Evolutionary conservation across 2,329 filamentous ascomycete species (phyloP), one percentile per base, ranked within the genome.

Genomic region (Verticillium zaregamsianum): DNA sequence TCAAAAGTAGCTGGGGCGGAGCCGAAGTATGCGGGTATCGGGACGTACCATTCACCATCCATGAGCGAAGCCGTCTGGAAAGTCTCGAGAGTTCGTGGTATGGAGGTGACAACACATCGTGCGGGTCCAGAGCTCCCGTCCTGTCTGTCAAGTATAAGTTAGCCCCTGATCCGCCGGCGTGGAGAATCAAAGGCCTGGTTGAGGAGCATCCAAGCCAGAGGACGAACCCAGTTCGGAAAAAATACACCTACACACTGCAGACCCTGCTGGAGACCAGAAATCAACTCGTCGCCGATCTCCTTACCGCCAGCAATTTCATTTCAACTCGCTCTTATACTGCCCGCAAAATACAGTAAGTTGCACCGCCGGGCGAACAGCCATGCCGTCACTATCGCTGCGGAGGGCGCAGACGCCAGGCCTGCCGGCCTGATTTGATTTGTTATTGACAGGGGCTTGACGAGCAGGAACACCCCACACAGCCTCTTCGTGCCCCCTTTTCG

Each of bases 91-190:
- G 45, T 35, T 55, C 55, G 62, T 52, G 15, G 17, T 45, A 25
- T 31, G 61, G 58, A 61, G 54, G 40, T 63, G 64, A 66, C 59
- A 66, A 57, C 63, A 63, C 60, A 65, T 66, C 45, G 55, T 63
- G 64, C 64, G 63, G 64, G 64, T 61, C 61, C 40, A 56, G 39
- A 33, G 58, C 25, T 58, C 28, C n/a, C n/a, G 49, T 56, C 59
- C 52, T 59, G 8, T 61, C 61, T 55, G 65, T 69, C 66, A 67
- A 71, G 73, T 77, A 77, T 77, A 77, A 77, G 74, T 75, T 76
- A 67, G 71, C 71, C 70, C 68, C 65, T 65, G 63, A 68, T 72
- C 72, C 72, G 69, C 65, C 61, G 23, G 45, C 45, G 45, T 52
- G 45, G 45, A 52, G 45, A 52, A 40, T 40, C 12, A n/a, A 52